Conservation (phyloP, 257 asterid genomes). For the Capsicum baccatum region DNA sequence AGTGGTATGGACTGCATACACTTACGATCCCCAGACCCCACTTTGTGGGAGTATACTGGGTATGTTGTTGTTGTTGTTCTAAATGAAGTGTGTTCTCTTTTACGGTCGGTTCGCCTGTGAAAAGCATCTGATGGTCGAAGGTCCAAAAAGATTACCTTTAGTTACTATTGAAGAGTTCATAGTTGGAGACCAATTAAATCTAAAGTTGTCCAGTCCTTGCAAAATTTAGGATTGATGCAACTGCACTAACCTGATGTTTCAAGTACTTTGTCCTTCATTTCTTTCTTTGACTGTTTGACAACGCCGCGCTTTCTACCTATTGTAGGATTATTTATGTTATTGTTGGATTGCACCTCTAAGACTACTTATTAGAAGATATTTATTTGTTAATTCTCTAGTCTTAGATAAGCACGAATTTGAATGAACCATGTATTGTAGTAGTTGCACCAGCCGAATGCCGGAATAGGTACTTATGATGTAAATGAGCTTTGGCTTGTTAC, state of each 20-base stretch:
- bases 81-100: background rate
- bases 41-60: no score
- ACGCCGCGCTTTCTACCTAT: background rate
- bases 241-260: background rate
- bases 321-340: conserved; percentile 19
- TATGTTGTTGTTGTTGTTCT: background rate
- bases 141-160: background rate
- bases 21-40: no score
- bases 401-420: background rate
- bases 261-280: background rate
- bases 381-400: background rate
- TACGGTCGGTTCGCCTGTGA: background rate
- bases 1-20: no score
- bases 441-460: background rate
- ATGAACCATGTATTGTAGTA: background rate
- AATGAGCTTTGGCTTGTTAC: background rate
- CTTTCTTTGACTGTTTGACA: background rate
- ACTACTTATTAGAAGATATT: background rate
- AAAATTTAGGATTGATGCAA: conserved; percentile 2
- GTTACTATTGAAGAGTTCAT: background rate
- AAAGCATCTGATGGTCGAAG: background rate
- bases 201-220: background rate
- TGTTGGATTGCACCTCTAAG: background rate
- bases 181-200: background rate
- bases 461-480: background rate